Evolutionary conservation across 2,329 filamentous ascomycete genomes (phyloP), one percentile per base, ranked within the genome.

Genomic region (Pseudocercospora macadamiae): DNA sequence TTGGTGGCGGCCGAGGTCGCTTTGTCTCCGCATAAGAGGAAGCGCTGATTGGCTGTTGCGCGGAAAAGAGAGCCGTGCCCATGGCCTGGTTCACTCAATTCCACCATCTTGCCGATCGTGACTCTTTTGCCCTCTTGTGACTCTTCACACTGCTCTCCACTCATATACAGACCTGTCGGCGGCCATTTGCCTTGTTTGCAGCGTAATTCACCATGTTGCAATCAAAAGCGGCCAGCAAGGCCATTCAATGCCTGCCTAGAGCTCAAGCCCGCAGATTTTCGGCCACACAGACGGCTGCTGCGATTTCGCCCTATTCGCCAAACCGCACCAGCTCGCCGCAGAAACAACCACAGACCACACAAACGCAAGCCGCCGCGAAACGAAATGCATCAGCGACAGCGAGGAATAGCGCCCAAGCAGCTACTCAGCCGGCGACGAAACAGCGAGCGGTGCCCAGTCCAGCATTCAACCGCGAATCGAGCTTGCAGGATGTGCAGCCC

Each of bases 401-500:
- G 28, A 75, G 75, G 64, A 68, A 78, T 71, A 52, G 77, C 75
- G 72, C 79, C 68, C 72, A 80, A 61, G 73, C 76, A 10, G 73
- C 75, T 25, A 54, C 58, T 23, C 54, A 56, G 5, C 65, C 75
- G 23, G 67, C 76, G 28, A 66, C 74, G 26, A 71, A 73, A 26
- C 64, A 74, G 51, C 69, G 79, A 47, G 73, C 79, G 3, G 67
- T 74, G 23, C 75, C 75, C 36, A 75, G 76, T 63, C 79, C 80
- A 10, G 79, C 80, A 36, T 82, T 82, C 77, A 82, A 82, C 64
- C 76, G 77, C 60, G 74, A 79, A 23, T 72, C 74, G 26, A 68
- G 64, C 54, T 56, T 67, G 54, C 67, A 70, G 34, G 72, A 77
- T 68, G 74, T 79, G 55, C 76, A 79, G 66, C 79, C 78, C 39